Base-by-base conservation (phyloP, 352 stramenopile genomes). In the Phytophthora rubi region DNA sequence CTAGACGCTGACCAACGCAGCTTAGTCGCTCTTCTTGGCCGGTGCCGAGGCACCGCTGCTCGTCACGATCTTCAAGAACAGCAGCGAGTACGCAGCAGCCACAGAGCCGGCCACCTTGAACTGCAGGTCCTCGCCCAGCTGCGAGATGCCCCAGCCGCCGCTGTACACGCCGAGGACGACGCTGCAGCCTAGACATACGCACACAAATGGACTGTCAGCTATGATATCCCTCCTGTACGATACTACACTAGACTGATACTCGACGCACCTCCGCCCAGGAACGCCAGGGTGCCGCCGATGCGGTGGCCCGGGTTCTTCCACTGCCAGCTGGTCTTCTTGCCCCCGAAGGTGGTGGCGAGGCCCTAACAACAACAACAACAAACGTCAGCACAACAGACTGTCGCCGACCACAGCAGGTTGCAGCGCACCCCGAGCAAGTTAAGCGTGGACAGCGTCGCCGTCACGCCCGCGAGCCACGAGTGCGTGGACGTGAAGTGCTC, bases 231-330 rank as follows among this genome's bases (percentile, higher is more conserved):
- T n/a, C 7, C 33, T 39, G 33, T 18, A 47, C 10, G 23, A 0
- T n/a, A 21, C 26, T 39, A 6, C 8, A 35, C 21, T 44, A n/a
- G 23, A 26, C 23, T 39, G 2, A 13, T 28, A 54, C 12, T 15
- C 3, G n/a, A 71, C 56, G 33, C 23, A 74, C 83, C 83, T 62
- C 76, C 77, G 16, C 76, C 68, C n/a, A 88, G 15, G 60, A 90
- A 87, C 39, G 80, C 77, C 52, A 92, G 44, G 5, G 75, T 79
- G 44, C 85, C 85, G 21, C 80, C 74, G 39, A 88, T 81, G 52
- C 82, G 85, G 68, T 92, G 85, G 28, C 76, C 75, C 9, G 77
- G 75, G 68, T 92, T 88, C 68, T 86, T 88, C 85, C 85, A 92
- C 45, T 87, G 82, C 81, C 81, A 92, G 68, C 77, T 85, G 21